phyloP scores from a whole-genome alignment of 257 asterid genomes.

The Gentiana straminea region DNA sequence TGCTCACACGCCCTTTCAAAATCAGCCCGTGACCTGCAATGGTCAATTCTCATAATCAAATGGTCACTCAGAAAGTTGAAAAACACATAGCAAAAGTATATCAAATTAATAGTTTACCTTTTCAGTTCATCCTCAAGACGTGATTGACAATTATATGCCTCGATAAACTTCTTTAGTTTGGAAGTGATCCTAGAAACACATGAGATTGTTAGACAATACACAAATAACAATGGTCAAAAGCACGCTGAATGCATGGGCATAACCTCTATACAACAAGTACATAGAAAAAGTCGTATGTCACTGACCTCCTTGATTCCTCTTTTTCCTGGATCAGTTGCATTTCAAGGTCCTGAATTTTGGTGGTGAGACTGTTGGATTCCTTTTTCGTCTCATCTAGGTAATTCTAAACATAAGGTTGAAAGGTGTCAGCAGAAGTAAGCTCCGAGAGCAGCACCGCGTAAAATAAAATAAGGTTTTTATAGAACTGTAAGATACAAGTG shows the following conservation, averaged over 20 bases:
- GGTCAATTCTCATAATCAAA: not conserved
- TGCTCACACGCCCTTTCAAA: slow-evolving; percentile 66
- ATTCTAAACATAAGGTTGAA: no score
- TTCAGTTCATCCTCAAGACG: no score
- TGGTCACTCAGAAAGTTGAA: not conserved
- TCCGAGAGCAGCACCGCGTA: no score
- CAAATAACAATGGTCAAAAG: no score
- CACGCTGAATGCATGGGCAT: not conserved
- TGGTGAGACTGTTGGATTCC: no score
- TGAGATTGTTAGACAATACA: no score
- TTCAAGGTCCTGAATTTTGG: no score
- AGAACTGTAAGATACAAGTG: no score
- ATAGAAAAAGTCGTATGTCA: not conserved
- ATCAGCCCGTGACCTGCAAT: slow-evolving; percentile 2
- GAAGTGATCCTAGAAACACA: not conserved
- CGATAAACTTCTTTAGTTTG: slow-evolving; percentile 58
- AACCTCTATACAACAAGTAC: not conserved
- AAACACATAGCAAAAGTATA: slow-evolving; percentile 1
- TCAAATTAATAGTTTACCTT: slow-evolving; percentile 30
- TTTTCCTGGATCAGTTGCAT: no score
- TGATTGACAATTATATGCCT: slow-evolving; percentile 39
- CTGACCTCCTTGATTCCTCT: not conserved
- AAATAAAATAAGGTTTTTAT: no score
- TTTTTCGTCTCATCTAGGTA: no score
- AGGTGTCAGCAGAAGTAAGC: no score